Evolutionary conservation across 1,284 basidiomycete species (phyloP), one percentile per base, ranked within the genome.

Genomic region (Heimioporus retisporus): DNA sequence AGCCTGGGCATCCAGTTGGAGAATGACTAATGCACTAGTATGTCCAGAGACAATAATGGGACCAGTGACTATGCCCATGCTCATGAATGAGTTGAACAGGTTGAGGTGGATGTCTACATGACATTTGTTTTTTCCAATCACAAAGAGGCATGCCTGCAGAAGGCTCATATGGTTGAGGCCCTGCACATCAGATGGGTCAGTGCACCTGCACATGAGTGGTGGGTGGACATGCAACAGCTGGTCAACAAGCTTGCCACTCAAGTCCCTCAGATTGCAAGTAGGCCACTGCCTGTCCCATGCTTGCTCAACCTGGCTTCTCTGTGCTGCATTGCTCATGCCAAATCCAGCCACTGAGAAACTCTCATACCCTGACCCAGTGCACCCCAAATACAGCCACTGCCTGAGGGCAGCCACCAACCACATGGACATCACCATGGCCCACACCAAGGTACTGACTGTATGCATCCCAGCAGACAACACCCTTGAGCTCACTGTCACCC

Each of bases 221-320:
- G 55, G 59, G 28, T 21, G 8, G 53, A 65, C 61, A 61, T n/a
- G 1, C 57, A 68, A 31, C 57, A 44, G 60, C 65, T 68, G 59
- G 42, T 65, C 2, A 23, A 63, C 60, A 28, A 28, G 40, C 40
- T 63, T 58, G 54, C 53, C 2, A 3, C 4, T 6, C 31, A 28
- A 51, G 58, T 25, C 46, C 56, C 61, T 21, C n/a, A 60, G 50
- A 18, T 69, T 2, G 4, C 55, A 65, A 59, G 61, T 56, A n/a
- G 5, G 64, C n/a, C 7, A 8, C n/a, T n/a, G n/a, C n/a, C n/a
- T n/a, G n/a, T n/a, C n/a, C 35, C 40, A 11, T 19, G n/a, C n/a
- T n/a, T n/a, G n/a, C n/a, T 40, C 10, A 40, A 25, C 31, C 14
- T 31, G 15, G 31, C n/a, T n/a, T n/a, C n/a, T 31, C 28, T 28